Base-by-base conservation (phyloP, 257 asterid genomes). In the Cynanchum wilfordii region DNA sequence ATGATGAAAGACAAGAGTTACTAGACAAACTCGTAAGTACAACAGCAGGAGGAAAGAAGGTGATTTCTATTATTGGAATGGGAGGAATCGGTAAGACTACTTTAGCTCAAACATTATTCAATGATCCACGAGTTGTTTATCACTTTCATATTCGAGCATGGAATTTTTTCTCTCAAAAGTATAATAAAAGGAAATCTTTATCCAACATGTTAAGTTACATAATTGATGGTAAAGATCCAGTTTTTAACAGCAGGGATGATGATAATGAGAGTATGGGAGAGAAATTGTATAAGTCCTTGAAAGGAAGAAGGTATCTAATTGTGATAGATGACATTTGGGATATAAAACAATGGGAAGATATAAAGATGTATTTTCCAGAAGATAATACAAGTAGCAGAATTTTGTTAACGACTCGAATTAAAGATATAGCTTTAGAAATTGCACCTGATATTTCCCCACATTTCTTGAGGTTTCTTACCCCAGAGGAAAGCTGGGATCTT, bases 401-500 rank as follows among this genome's bases (percentile, higher is more conserved):
- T 42, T 24, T 70, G 33, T 29, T 70, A 16, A 70, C 74, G 0
- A 52, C 29, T n/a, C 44, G 66, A 8, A 44, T 27, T 5, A 70
- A 22, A 3, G 68, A 57, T 1, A 68, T 71, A 13, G 68, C 47
- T 0, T 12, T 6, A 0, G 3, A 57, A 5, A 45, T 60, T 6
- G 10, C 22, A 20, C 20, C 56, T 42, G 5, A 40, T 25, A 20
- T 1, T 17, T 5, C 51, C 10, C 68, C 57, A 19, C 68, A 57
- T 25, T 16, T 40, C 25, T 10, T 51, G 55, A 47, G 69, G 6
- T 22, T 64, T 36, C 30, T 19, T 19, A 33, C 16, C 1, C 27
- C 47, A 22, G 71, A 67, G 15, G 24, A 75, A 5, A 67, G 73
- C 40, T 75, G 78, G 73, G 56, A 52, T 20, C 42, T 75, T 22